Conservation (phyloP, 768 basidiomycete species). For the Pleurotus djamor region DNA sequence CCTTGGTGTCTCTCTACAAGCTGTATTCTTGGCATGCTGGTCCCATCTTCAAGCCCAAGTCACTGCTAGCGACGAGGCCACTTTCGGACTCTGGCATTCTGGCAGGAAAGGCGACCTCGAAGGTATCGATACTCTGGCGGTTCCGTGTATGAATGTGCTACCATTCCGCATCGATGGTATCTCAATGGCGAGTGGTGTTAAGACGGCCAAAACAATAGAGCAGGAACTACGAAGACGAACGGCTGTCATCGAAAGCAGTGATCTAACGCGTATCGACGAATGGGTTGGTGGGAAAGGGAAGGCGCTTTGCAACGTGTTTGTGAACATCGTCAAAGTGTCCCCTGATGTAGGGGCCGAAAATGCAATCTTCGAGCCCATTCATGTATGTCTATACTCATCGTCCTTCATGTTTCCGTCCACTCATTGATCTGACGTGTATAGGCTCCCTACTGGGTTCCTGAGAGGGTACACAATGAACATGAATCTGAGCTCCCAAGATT, state of each 20-base stretch:
- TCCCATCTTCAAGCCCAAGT: constrained; percentile 32
- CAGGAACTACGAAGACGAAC: constrained; percentile 33
- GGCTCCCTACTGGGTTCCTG: constrained; percentile 34
- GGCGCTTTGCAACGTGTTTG: constrained; percentile 39
- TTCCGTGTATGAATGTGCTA: constrained; percentile 44
- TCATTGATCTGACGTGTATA: constrained; percentile 10
- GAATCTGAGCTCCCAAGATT: constrained; percentile 14
- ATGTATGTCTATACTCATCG: constrained; percentile 22
- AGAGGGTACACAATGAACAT: constrained; percentile 1
- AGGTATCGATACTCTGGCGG: constrained; percentile 32
- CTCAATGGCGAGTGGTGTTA: constrained; percentile 14
- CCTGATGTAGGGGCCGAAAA: constrained; percentile 17
- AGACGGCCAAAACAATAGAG: constrained; percentile 28
- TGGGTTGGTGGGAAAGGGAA: constrained; percentile 28
- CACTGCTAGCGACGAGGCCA: constrained; percentile 22
- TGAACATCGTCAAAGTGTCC: constrained; percentile 38
- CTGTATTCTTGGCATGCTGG: constrained; percentile 43
- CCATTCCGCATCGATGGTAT: constrained; percentile 29
- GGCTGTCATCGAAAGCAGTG: constrained; percentile 37
- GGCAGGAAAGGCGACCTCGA: constrained; percentile 34
- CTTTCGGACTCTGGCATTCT: constrained; percentile 46
- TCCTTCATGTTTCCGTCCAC: not conserved
- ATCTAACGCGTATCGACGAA: constrained; percentile 28
- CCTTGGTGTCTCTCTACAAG: constrained; percentile 30
- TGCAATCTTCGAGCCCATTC: constrained; percentile 24